These are phyloP conservation scores for Uronychia binucleata DNA, from an alignment of 73 alveolate genomes.

Conservation along the genomic window DNA sequence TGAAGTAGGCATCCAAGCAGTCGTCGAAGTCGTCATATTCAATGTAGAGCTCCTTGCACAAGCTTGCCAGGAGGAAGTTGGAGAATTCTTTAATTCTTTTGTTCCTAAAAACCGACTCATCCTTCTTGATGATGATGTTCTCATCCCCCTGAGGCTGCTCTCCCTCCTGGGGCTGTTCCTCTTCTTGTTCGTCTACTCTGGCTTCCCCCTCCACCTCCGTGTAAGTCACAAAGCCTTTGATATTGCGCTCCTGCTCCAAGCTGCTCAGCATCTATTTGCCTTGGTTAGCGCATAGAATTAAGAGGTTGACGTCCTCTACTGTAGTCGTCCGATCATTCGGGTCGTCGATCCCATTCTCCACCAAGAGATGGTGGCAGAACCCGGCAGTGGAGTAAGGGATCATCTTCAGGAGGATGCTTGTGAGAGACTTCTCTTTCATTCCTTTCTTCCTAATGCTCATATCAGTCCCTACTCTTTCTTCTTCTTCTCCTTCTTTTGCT, in stretches of 20 bases:
- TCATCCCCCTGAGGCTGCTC: no score
- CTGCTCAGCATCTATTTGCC: constrained; percentile 57
- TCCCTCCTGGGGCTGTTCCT: constrained; percentile 52
- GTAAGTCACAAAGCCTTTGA: constrained; percentile 53
- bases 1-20: constrained; percentile 71
- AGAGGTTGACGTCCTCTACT: constrained; percentile 41
- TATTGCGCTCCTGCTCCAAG: constrained; percentile 34
- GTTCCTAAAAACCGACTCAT: constrained; percentile 31
- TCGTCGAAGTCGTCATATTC: constrained; percentile 76
- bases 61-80: constrained; percentile 56
- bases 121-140: constrained; percentile 27
- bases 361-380: constrained; percentile 74
- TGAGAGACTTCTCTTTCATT: constrained; percentile 37
- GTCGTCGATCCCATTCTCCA: constrained; percentile 42
- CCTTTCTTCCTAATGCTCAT: background rate
- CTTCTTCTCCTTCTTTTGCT: constrained; percentile 22
- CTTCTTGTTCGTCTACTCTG: constrained; percentile 23
- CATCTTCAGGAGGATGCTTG: constrained; percentile 64
- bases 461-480: constrained; percentile 4
- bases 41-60: constrained; percentile 37
- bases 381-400: constrained; percentile 79
- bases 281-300: constrained; percentile 60
- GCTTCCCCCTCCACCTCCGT: constrained; percentile 6
- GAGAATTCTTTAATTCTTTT: constrained; percentile 61
- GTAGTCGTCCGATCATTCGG: constrained; percentile 58